Evolutionary conservation across 2,329 filamentous ascomycete species (phyloP).

Genomic region (Fusarium redolens): DNA sequence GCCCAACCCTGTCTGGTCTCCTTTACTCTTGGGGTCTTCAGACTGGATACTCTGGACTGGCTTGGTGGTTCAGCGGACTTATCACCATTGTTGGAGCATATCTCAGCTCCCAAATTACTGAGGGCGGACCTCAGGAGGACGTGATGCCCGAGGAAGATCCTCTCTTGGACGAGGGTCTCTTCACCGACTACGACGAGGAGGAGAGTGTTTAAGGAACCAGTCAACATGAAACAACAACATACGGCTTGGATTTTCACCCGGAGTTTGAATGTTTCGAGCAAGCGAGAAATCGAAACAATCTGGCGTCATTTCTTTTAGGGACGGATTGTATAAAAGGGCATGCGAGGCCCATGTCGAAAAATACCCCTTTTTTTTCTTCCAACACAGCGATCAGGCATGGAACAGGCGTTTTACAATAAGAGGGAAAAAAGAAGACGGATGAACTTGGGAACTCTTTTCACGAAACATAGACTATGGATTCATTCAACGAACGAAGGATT

Average conservation of each 20-base stretch:
- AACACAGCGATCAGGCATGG: slow-evolving; percentile 39
- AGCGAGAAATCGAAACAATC: slow-evolving; percentile 36
- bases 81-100: slow-evolving; percentile 81
- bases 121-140: slow-evolving; percentile 63
- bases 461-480: slow-evolving; percentile 40
- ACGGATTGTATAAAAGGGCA: slow-evolving; percentile 38
- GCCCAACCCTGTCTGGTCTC: slow-evolving; percentile 87
- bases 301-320: slow-evolving; percentile 42
- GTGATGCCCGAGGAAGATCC: slow-evolving; percentile 55
- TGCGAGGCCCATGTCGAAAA: slow-evolving; percentile 28
- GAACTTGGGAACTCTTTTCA: slow-evolving; percentile 33
- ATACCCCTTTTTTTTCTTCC: slow-evolving; percentile 35
- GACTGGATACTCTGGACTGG: slow-evolving; percentile 84
- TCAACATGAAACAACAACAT: slow-evolving; percentile 8
- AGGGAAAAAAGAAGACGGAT: slow-evolving; percentile 36
- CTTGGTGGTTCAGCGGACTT: slow-evolving; percentile 91
- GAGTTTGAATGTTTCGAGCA: slow-evolving; percentile 41
- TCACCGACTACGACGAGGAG: slow-evolving; percentile 49
- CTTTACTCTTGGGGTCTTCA: slow-evolving; percentile 84
- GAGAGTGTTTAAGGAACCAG: slow-evolving; percentile 45
- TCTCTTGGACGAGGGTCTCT: slow-evolving; percentile 47
- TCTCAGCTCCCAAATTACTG: slow-evolving; percentile 80
- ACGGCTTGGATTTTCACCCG: slow-evolving; percentile 24
- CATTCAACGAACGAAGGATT: slow-evolving; percentile 34
- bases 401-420: slow-evolving; percentile 38